Evolutionary conservation across 768 basidiomycete genomes (phyloP), one percentile per base, ranked within the genome.

Genomic region (Pleurotus giganteus): DNA sequence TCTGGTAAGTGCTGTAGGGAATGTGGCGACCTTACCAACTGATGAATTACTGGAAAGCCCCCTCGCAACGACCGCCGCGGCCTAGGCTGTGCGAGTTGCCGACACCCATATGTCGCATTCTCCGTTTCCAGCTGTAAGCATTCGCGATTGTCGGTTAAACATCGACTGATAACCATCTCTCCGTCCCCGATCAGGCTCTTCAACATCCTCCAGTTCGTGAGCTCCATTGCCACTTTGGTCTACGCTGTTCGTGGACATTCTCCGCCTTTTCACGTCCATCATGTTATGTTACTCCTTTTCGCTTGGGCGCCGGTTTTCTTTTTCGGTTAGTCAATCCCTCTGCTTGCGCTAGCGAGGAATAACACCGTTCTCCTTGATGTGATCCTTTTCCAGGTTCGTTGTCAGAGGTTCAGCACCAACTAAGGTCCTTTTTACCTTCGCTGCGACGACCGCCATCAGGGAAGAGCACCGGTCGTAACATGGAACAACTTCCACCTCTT

Each of bases 261-360:
- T 11, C 83, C 86, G 2, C 69, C 85, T 3, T 79, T 88, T 59
- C 85, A 85, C 24, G 80, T 85, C 26, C 86, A 88, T 56, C 83
- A 88, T 63, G 62, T 88, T 53, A 81, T 83, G 34, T 63, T 88
- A 42, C 60, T 88, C 15, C 66, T 86, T 23, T 75, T 71, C 7
- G 83, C 75, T 8, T 88, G 85, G 85, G 81, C 75, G 4, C 86
- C 85, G 6, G 69, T 71, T 8, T 29, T 87, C 19, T 62, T 84
- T 31, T 81, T 86, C 59, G 77, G 85, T 79, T 53, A 58, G 74
- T 62, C 9, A 11, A 12, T 43, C 21, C 2, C 12, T 32, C 5
- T 34, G 2, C 29, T 12, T 31, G 24, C 7, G n/a, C 1, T 12
- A n/a, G n/a, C n/a, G n/a, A n/a, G n/a, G n/a, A n/a, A n/a, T 28